Conservation (phyloP, 1,284 basidiomycete genomes). For the Ceratobasidium theobromae region DNA sequence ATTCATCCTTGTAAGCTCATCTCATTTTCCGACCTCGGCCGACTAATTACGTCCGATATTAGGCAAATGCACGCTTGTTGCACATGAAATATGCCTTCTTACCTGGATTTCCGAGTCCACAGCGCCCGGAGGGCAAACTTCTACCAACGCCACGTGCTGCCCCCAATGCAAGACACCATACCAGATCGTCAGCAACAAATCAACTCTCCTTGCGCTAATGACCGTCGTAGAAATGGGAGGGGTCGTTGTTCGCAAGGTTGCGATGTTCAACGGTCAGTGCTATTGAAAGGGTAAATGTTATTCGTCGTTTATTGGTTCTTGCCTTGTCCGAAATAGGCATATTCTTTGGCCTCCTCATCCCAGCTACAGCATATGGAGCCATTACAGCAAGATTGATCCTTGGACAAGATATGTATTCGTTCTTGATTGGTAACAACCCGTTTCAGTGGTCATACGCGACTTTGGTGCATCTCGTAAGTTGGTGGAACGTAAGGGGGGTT, state of each 20-base stretch:
- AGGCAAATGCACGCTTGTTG: conserved; percentile 29
- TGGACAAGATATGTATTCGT: conserved; percentile 25
- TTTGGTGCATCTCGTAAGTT: conserved; percentile 15
- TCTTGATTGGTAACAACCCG: conserved; percentile 26
- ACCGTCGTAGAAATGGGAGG: conserved; percentile 13
- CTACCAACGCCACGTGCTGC: conserved; percentile 18
- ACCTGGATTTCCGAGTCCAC: conserved; percentile 32
- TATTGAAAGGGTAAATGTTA: not conserved
- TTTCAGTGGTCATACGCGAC: conserved; percentile 27
- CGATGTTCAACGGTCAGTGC: conserved; percentile 25
- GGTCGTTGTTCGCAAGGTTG: conserved; percentile 19
- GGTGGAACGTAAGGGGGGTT: not conserved
- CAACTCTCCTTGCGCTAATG: conserved; percentile 3
- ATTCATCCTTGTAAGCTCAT: conserved; percentile 13
- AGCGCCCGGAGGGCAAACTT: conserved; percentile 7
- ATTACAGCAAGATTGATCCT: conserved; percentile 18
- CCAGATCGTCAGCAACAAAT: conserved; percentile 25
- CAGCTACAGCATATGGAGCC: conserved; percentile 24
- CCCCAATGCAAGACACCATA: conserved; percentile 26
- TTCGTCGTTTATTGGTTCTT: not conserved
- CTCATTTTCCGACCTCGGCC: not conserved
- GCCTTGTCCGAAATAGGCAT: conserved; percentile 3
- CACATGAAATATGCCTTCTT: conserved; percentile 25
- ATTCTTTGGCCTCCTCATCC: conserved; percentile 25
- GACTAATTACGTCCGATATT: not conserved